Conservation (phyloP, 208 protist genomes). For the Acanthamoeba rhysodes region DNA sequence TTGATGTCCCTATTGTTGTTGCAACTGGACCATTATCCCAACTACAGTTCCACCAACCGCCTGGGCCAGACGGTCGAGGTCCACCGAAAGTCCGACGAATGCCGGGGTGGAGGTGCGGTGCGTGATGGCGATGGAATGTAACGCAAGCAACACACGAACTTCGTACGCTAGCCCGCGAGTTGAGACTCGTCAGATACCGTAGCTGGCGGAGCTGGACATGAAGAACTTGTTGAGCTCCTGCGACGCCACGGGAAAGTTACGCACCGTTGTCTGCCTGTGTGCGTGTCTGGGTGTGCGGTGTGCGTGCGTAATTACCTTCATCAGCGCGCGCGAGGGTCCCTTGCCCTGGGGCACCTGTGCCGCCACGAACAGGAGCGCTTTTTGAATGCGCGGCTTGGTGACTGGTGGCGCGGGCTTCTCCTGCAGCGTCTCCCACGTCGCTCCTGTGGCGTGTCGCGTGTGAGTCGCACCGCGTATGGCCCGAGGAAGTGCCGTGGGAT, state of each 20-base stretch:
- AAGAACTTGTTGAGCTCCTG: constrained; percentile 75
- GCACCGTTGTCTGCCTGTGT: neutral
- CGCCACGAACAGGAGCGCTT: constrained; percentile 20
- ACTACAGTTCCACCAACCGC: too few relatives aligned
- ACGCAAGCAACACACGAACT: too few relatives aligned
- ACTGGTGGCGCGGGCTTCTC: neutral
- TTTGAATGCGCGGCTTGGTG: constrained; percentile 3
- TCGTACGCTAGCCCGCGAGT: too few relatives aligned
- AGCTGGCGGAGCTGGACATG: constrained; percentile 48
- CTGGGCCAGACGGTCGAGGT: too few relatives aligned
- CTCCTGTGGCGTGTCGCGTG: neutral
- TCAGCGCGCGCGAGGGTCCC: constrained; percentile 46
- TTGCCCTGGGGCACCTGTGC: constrained; percentile 55
- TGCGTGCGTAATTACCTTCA: constrained; percentile 13
- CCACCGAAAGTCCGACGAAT: too few relatives aligned
- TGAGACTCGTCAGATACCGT: neutral
- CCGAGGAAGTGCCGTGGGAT: too few relatives aligned
- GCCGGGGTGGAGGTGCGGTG: too few relatives aligned
- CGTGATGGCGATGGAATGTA: too few relatives aligned
- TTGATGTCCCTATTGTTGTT: too few relatives aligned
- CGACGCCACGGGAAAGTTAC: neutral
- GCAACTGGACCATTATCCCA: too few relatives aligned
- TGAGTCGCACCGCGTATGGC: neutral
- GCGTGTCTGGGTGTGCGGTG: neutral
- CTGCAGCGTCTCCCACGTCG: neutral